Evolutionary conservation across 371 early-diverging fungal genomes (phyloP), one percentile per base, ranked within the genome.

Genomic region (Mucor plumbeus): DNA sequence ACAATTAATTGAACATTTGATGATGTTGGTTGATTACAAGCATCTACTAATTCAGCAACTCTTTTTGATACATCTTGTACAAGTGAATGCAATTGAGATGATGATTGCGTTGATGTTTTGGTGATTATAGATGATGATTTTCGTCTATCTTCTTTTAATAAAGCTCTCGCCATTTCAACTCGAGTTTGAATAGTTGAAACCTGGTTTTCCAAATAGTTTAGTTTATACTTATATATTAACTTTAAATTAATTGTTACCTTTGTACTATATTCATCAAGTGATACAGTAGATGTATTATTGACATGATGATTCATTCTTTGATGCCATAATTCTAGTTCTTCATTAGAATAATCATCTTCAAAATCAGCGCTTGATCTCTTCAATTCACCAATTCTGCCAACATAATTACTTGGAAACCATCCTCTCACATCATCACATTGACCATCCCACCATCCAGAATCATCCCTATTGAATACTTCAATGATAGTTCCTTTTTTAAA

Each of bases 361-460:
- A 77, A 81, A 62, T 81, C 79, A 13, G 71, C 57, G 17, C 67
- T 64, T 4, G 69, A 56, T 62, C 83, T 74, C 31, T 69, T 72
- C 17, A 68, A 71, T 36, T 83, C 80, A 34, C 80, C 83, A 21
- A 83, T 77, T 61, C 71, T 69, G 26, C 83, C 81, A 17, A 84
- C 82, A 60, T 82, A 84, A 59, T 80, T 84, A 33, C 77, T 76
- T 31, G 84, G 84, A 64, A 84, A 85, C 83, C 85, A 84, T 11
- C 85, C 85, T 62, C 85, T 69, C 8, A 75, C 64, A 58, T 79
- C 78, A 50, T 73, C 75, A 17, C 73, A 78, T 21, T 70, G 60
- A n/a, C 85, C 85, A 63, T 84, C 85, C 85, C 85, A 84, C 85
- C 85, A 84, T 15, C 85, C 85, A 60, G 82, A 82, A 41, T 69